These are phyloP conservation scores for Penicillium sp. DNA, from an alignment of 2,329 filamentous ascomycete genomes.

Conservation along the genomic window DNA sequence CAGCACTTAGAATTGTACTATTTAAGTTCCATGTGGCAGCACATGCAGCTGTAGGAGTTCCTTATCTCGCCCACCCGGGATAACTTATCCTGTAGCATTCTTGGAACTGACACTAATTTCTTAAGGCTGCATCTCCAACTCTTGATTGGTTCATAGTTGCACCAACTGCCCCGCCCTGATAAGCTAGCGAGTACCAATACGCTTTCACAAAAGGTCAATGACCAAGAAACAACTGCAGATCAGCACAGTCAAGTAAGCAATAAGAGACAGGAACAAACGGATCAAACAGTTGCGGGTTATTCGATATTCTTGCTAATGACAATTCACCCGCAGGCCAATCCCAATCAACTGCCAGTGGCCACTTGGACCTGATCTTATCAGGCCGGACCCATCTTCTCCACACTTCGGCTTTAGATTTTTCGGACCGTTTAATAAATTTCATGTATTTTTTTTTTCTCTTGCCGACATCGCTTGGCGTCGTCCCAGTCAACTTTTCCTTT, in stretches of 20 bases:
- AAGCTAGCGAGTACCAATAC: neutral
- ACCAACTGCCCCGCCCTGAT: neutral
- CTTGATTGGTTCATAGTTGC: neutral
- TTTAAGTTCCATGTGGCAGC: neutral
- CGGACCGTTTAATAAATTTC: neutral
- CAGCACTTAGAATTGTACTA: neutral
- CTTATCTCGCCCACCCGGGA: neutral
- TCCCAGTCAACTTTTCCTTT: neutral
- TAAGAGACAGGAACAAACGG: neutral
- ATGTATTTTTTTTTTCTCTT: slow-evolving; percentile 1
- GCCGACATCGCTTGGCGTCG: neutral
- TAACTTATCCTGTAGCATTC: too few species aligned
- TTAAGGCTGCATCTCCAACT: neutral
- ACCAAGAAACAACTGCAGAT: neutral
- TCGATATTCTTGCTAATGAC: slow-evolving; percentile 16
- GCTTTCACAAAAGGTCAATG: neutral
- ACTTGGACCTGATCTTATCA: neutral
- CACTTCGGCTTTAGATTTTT: slow-evolving; percentile 4
- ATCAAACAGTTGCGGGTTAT: neutral
- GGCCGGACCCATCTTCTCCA: neutral
- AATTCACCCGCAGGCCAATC: neutral
- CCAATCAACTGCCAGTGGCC: neutral
- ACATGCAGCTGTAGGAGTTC: neutral
- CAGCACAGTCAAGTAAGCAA: neutral
- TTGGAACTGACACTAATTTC: neutral